Conservation (phyloP, 306 rosid genomes). For the Begonia peltatifolia region DNA sequence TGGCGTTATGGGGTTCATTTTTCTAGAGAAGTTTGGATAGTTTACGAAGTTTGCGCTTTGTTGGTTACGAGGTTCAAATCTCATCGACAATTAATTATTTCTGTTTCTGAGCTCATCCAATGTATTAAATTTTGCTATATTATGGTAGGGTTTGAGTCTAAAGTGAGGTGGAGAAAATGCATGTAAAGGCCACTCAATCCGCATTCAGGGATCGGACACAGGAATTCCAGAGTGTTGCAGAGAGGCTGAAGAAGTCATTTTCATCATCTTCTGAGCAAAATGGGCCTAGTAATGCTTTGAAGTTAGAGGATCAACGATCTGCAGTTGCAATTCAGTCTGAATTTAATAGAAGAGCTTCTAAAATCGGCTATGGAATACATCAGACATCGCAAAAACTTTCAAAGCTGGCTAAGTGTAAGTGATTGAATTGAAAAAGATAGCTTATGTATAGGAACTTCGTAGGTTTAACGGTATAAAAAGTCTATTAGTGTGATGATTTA, state of each 20-base stretch:
- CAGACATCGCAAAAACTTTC: conserved; percentile 91
- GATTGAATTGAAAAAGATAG: conserved; percentile 1
- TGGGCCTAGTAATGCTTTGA: conserved; percentile 44
- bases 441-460: too few species aligned
- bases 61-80: background rate
- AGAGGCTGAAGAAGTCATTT: conserved; percentile 56
- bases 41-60: background rate
- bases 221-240: conserved; percentile 61
- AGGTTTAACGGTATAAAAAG: too few species aligned
- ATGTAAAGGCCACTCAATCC: conserved; percentile 50
- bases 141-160: conserved; percentile 17
- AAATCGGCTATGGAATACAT: conserved; percentile 79
- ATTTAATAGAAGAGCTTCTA: conserved; percentile 80
- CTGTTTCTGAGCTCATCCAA: too few species aligned
- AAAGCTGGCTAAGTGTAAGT: conserved; percentile 77
- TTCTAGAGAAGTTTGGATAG: background rate
- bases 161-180: conserved; percentile 30
- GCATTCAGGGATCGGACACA: conserved; percentile 73
- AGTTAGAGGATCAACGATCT: conserved; percentile 62
- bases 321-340: conserved; percentile 59
- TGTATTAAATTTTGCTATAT: conserved; percentile 20
- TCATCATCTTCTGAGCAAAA: conserved; percentile 32
- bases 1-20: too few species aligned
- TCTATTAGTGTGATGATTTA: too few species aligned
- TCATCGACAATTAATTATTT: background rate